Percentiles rank a stretch among this genome's conserved stretches.
These are phyloP conservation scores for Pneumocystis oryctolagi DNA, from an alignment of 1,139 yeast genomes.

Conservation along the genomic window DNA sequence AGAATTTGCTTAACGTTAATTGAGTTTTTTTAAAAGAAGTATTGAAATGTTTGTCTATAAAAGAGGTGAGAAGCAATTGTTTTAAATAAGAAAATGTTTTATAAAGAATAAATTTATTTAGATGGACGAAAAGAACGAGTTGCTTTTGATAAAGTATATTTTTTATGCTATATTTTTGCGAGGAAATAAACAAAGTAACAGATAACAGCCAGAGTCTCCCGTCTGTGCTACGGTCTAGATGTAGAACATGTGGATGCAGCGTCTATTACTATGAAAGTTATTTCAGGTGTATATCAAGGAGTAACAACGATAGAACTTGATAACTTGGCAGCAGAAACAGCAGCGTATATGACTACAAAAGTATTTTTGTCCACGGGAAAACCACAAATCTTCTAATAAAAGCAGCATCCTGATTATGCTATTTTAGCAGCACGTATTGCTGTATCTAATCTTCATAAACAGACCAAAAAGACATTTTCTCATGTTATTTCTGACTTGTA, in stretches of 20 bases:
- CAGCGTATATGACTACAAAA: conserved; percentile 83
- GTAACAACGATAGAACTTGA: conserved; percentile 87
- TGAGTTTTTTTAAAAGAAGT: background rate
- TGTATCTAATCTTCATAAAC: conserved; percentile 79
- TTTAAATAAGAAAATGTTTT: background rate
- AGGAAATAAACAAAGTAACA: background rate
- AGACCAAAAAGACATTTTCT: conserved; percentile 78
- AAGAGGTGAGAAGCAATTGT: conserved; percentile 24
- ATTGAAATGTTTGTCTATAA: conserved; percentile 37
- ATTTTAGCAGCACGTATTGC: conserved; percentile 90
- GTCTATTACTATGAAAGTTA: conserved; percentile 75
- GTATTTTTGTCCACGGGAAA: background rate
- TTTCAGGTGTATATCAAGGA: conserved; percentile 87
- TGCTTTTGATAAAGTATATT: conserved; percentile 44
- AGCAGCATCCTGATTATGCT: conserved; percentile 78
- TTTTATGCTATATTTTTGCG: background rate
- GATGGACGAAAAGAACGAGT: conserved; percentile 79
- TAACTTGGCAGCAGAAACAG: conserved; percentile 90
- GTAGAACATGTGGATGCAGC: conserved; percentile 75
- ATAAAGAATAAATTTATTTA: background rate
- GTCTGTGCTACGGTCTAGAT: conserved; percentile 71
- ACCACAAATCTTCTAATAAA: conserved; percentile 21
- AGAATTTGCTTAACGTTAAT: background rate
- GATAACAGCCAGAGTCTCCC: conserved; percentile 49
- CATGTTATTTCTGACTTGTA: conserved; percentile 60